phyloP scores from a whole-genome alignment of 495 filamentous ascomycete genomes.

The Talaromyces borbonicus region DNA sequence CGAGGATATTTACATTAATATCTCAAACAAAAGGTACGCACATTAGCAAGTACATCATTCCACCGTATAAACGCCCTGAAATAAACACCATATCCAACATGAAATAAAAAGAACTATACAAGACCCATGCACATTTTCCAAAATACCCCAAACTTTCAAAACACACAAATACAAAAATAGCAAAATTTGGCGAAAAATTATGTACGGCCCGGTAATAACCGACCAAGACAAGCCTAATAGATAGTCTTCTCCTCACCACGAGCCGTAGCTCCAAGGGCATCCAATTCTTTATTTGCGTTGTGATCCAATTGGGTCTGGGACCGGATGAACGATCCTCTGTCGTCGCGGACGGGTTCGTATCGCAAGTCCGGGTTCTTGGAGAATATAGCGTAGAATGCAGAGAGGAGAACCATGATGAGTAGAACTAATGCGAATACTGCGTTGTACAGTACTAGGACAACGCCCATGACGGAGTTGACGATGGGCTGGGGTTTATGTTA shows the following conservation, averaged over 20 bases:
- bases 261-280: conserved; percentile 86
- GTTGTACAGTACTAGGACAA: conserved; percentile 76
- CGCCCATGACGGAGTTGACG: conserved; percentile 74
- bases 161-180: background rate
- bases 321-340: conserved; percentile 76
- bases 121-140: too few relatives aligned
- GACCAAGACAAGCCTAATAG: background rate
- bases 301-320: conserved; percentile 57
- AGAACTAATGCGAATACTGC: conserved; percentile 70
- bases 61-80: too few relatives aligned
- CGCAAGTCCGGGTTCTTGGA: conserved; percentile 81
- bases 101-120: too few relatives aligned
- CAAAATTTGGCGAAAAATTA: too few relatives aligned
- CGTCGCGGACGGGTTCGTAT: conserved; percentile 81
- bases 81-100: too few relatives aligned
- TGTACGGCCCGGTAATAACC: background rate
- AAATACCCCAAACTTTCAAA: background rate
- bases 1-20: too few relatives aligned
- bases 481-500: conserved; percentile 31
- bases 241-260: conserved; percentile 62
- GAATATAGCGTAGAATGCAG: conserved; percentile 61
- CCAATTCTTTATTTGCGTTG: conserved; percentile 74
- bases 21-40: too few relatives aligned
- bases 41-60: too few relatives aligned
- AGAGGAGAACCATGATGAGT: conserved; percentile 66